phyloP scores from a whole-genome alignment of 2,329 filamentous ascomycete species.

The Fusarium phyllophilum region DNA sequence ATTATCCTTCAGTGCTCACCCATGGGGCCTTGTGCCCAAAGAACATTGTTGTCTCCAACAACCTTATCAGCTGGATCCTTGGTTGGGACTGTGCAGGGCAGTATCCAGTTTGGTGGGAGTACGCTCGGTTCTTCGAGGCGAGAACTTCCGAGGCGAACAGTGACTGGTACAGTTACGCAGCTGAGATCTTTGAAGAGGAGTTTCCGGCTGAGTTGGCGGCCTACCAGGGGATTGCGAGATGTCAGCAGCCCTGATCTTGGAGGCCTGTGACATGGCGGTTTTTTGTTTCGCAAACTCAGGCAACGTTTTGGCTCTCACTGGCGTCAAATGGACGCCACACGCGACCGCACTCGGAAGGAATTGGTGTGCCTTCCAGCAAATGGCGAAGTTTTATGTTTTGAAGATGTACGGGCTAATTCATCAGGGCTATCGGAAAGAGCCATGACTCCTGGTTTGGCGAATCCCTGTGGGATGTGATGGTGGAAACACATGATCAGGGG shows the following conservation, averaged over 20 bases:
- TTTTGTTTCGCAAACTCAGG: not conserved
- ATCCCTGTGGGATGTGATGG: not conserved
- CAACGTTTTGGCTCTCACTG: not conserved
- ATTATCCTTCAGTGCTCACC: conserved; percentile 34
- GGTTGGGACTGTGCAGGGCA: conserved; percentile 48
- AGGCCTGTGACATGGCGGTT: too few species aligned
- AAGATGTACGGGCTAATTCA: not conserved
- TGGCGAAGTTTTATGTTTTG: not conserved
- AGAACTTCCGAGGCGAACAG: conserved; percentile 39
- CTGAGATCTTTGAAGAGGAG: conserved; percentile 42
- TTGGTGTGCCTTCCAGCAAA: not conserved
- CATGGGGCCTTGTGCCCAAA: conserved; percentile 44
- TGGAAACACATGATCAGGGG: not conserved
- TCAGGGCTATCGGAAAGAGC: not conserved
- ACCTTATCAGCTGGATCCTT: conserved; percentile 39
- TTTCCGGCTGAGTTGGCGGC: conserved; percentile 42
- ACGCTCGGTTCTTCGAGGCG: conserved; percentile 49
- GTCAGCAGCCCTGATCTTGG: conserved; percentile 37
- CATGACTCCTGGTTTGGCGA: not conserved
- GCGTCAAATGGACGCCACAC: too few species aligned
- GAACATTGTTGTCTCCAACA: conserved; percentile 45
- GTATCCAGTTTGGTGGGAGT: conserved; percentile 51
- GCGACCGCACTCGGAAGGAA: too few species aligned
- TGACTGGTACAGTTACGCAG: conserved; percentile 48
- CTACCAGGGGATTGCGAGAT: conserved; percentile 47